Percentiles rank a stretch among this genome's conserved stretches.
These are phyloP conservation scores for Aspergillus sp. DNA, from an alignment of 2,329 filamentous ascomycete genomes.

Conservation along the genomic window DNA sequence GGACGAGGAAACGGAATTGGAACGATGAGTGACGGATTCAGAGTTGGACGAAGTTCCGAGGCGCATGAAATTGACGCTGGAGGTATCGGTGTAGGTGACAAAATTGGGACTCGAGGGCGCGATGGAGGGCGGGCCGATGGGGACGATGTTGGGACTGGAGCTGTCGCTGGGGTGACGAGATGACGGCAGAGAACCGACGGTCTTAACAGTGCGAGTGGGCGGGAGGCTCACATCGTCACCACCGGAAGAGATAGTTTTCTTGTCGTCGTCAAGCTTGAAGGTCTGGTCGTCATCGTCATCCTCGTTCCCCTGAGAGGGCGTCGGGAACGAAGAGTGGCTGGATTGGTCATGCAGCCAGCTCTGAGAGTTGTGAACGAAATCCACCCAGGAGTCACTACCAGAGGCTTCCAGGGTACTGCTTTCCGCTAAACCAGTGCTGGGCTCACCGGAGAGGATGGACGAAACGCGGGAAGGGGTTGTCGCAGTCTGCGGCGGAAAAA, in stretches of 20 bases:
- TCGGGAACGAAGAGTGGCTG: conserved; percentile 31
- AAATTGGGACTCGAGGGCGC: conserved; percentile 36
- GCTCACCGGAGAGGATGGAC: not conserved
- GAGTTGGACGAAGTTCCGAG: conserved; percentile 25
- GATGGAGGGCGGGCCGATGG: conserved; percentile 34
- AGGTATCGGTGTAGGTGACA: conserved; percentile 28
- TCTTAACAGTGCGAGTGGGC: conserved; percentile 31
- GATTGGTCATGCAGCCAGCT: conserved; percentile 35
- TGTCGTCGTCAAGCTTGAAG: not conserved
- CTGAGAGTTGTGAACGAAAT: conserved; percentile 29
- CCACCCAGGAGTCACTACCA: conserved; percentile 27
- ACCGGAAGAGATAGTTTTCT: conserved; percentile 22
- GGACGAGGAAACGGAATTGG: conserved; percentile 36
- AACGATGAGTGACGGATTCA: conserved; percentile 24
- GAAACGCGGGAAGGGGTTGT: not conserved
- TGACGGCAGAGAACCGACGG: conserved; percentile 26
- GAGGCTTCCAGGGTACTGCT: conserved; percentile 23
- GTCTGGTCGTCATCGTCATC: not conserved
- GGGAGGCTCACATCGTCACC: conserved; percentile 30
- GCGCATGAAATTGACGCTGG: conserved; percentile 33
- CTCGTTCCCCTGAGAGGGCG: conserved; percentile 10
- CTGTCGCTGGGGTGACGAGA: conserved; percentile 20
- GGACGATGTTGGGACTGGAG: conserved; percentile 31
- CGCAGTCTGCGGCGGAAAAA: conserved; percentile 10
- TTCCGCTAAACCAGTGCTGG: conserved; percentile 10